Evolutionary conservation across 345 rosid species (phyloP).

Genomic region (Moricandia arvensis): DNA sequence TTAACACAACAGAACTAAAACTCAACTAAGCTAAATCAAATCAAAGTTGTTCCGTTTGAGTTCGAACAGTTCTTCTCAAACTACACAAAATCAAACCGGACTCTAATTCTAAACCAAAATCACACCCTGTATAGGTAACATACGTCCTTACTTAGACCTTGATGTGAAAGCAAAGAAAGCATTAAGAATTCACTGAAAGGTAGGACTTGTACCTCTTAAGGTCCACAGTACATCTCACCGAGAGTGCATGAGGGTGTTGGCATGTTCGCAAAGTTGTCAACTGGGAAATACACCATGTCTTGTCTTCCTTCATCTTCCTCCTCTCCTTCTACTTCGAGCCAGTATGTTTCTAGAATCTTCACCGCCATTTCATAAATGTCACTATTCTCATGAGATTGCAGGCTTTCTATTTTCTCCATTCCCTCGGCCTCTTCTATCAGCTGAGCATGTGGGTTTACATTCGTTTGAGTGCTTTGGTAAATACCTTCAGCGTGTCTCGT

Average conservation of each 20-base stretch:
- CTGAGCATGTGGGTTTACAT: slow-evolving; percentile 50
- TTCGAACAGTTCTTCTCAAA: neutral
- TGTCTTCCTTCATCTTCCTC: slow-evolving; percentile 34
- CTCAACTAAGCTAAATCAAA: neutral
- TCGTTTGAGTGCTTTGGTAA: slow-evolving; percentile 27
- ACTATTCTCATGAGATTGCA: slow-evolving; percentile 48
- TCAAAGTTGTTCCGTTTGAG: neutral
- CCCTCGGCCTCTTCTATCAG: slow-evolving; percentile 60
- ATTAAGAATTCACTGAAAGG: neutral
- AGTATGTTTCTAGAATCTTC: slow-evolving; percentile 60
- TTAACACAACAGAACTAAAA: neutral
- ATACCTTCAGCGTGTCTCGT: slow-evolving; percentile 38
- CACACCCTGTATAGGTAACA: neutral
- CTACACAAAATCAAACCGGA: neutral
- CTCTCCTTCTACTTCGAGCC: slow-evolving; percentile 49
- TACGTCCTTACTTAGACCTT: neutral
- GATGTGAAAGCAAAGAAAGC: neutral
- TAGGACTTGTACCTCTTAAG: slow-evolving; percentile 27
- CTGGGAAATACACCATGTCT: slow-evolving; percentile 24
- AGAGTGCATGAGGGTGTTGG: slow-evolving; percentile 25
- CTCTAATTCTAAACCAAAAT: neutral
- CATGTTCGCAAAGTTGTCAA: slow-evolving; percentile 26
- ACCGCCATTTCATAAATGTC: slow-evolving; percentile 40
- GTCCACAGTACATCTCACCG: slow-evolving; percentile 29
- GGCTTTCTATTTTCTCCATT: slow-evolving; percentile 53